Base-by-base conservation (phyloP, 345 rosid genomes). In the Ricinus communis region DNA sequence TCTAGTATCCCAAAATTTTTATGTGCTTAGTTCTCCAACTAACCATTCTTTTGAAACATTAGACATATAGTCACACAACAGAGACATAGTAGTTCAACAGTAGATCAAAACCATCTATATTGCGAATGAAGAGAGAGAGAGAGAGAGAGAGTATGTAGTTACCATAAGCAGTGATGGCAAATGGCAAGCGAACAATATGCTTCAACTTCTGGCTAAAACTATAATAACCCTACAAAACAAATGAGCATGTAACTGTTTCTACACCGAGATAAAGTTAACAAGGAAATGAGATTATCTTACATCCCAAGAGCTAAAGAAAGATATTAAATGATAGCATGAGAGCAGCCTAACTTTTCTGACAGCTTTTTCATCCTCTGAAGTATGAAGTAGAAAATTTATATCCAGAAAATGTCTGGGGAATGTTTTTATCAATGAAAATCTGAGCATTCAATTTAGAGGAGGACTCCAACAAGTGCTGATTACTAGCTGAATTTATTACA, bases 201-300 rank as follows among this genome's bases (percentile, higher is more conserved):
- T 93, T 93, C 85, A 93, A 79, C 83, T 93, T 93, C 86, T 91
- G 94, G 80, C 98, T 93, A 87, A 91, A 93, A 86, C 94, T 91
- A 78, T 93, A 93, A 76, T 93, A 93, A 65, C 98, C 98, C 97
- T 93, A 71, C 71, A 80, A 69, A 69, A 82, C 40, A 59, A 65
- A 76, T 30, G 41, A 68, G 38, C 57, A 71, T 46, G 60, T 43
- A 10, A 72, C 27, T n/a, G 38, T 59, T 54, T 58, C 61, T 49
- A 71, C 38, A 52, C 28, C 16, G 9, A 62, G 46, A 43, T 13
- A 61, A 47, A 22, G 27, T 28, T 40, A 70, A 13, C 27, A 10
- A 47, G 19, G 55, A 38, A 72, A 60, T 11, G 12, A 64, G 8
- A 40, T 0, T 47, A 62, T 36, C 38, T 21, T 10, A 27, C 27